Evolutionary conservation across 2,329 filamentous ascomycete genomes (phyloP).

Genomic region (Hypoxylon sp.): DNA sequence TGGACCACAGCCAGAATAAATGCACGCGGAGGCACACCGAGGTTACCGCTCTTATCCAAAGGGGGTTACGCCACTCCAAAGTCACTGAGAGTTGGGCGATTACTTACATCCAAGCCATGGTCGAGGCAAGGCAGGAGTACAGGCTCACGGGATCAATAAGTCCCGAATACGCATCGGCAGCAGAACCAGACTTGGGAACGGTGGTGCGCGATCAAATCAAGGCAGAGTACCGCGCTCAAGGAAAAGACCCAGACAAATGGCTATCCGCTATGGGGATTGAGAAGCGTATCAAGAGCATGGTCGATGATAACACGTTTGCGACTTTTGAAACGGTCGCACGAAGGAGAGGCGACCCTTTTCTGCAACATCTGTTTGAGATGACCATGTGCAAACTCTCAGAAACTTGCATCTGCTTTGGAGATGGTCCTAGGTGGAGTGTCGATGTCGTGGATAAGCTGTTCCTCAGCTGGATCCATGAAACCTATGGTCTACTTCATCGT

Average conservation of each 20-base stretch:
- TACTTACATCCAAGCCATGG: constrained; percentile 33
- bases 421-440: constrained; percentile 39
- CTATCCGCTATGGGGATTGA: constrained; percentile 32
- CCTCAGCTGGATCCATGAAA: constrained; percentile 26
- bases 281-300: constrained; percentile 18
- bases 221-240: constrained; percentile 29
- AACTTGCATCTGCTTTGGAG: constrained; percentile 38
- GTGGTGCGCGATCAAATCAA: constrained; percentile 22
- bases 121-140: constrained; percentile 38
- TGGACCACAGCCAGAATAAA: constrained; percentile 22
- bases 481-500: constrained; percentile 11
- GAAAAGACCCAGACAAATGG: constrained; percentile 30
- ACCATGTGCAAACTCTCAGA: constrained; percentile 34
- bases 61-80: constrained; percentile 26
- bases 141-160: constrained; percentile 30
- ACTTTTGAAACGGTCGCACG: constrained; percentile 23
- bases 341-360: constrained; percentile 17
- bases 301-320: constrained; percentile 18
- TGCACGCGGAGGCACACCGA: constrained; percentile 22
- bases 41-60: neutral
- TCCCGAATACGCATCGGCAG: constrained; percentile 25
- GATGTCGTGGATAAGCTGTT: constrained; percentile 36
- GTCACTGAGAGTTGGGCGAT: constrained; percentile 23
- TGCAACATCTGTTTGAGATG: constrained; percentile 15
- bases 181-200: constrained; percentile 27